Conservation (phyloP, 257 asterid species). For the Pogostemon cablin region DNA sequence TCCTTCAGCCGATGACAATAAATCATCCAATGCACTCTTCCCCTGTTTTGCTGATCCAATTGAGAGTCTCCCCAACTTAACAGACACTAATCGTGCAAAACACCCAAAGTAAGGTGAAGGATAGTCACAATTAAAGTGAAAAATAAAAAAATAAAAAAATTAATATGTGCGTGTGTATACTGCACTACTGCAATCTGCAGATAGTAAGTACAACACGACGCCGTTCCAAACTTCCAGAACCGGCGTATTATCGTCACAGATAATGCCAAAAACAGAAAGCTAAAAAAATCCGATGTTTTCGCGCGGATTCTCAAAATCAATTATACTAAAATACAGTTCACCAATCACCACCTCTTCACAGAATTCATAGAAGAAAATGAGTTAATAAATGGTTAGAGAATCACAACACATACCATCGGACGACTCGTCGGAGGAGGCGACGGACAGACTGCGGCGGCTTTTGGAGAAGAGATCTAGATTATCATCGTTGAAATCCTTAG, state of each 20-base stretch:
- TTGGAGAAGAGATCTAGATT: slow-evolving; percentile 88
- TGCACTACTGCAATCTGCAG: neutral
- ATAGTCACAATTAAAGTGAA: slow-evolving; percentile 1
- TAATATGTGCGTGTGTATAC: neutral
- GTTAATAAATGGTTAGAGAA: neutral
- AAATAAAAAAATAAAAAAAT: neutral
- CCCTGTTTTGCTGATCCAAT: slow-evolving; percentile 54
- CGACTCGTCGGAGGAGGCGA: slow-evolving; percentile 52
- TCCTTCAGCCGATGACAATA: slow-evolving; percentile 51
- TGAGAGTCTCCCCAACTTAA: slow-evolving; percentile 62
- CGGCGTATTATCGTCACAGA: slow-evolving; percentile 22
- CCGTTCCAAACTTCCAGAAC: slow-evolving; percentile 25
- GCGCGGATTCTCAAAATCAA: slow-evolving; percentile 21
- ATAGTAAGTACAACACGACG: slow-evolving; percentile 24
- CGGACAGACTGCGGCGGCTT: slow-evolving; percentile 71
- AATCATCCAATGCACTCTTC: slow-evolving; percentile 54
- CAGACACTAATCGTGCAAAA: slow-evolving; percentile 39
- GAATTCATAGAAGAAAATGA: slow-evolving; percentile 6
- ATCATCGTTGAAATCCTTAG: slow-evolving; percentile 49
- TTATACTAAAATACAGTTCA: neutral
- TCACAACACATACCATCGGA: slow-evolving; percentile 38
- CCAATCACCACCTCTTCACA: slow-evolving; percentile 14
- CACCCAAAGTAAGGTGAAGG: slow-evolving; percentile 15
- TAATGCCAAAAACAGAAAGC: slow-evolving; percentile 20
- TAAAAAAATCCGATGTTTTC: neutral